Evolutionary conservation across 768 basidiomycete genomes (phyloP).

Genomic region (Rhizopogon vesiculosus): DNA sequence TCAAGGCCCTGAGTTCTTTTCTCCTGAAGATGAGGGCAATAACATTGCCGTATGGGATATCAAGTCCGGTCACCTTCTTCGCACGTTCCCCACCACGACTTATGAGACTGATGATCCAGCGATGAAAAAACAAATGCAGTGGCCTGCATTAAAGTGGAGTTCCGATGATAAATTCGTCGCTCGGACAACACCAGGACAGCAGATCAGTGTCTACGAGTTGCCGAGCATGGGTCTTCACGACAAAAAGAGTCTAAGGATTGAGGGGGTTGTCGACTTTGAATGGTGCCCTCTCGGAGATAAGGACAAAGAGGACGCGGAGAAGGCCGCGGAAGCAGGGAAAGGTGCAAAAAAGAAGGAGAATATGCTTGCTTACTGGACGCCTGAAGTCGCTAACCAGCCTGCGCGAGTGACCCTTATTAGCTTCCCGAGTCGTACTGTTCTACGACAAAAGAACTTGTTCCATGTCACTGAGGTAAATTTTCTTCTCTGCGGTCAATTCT

Average conservation of each 20-base stretch:
- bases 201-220: constrained; percentile 95
- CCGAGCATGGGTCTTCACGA: constrained; percentile 92
- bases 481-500: constrained; percentile 1
- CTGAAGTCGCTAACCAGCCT: constrained; percentile 94
- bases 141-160: constrained; percentile 97
- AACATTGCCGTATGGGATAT: constrained; percentile 98
- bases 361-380: constrained; percentile 96
- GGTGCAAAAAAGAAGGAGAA: constrained; percentile 76
- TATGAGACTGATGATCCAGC: constrained; percentile 53
- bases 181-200: constrained; percentile 81
- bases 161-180: constrained; percentile 94
- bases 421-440: constrained; percentile 77
- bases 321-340: constrained; percentile 36
- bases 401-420: constrained; percentile 91
- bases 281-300: constrained; percentile 95
- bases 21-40: constrained; percentile 94
- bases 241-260: constrained; percentile 96
- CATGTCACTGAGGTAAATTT: constrained; percentile 88
- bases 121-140: constrained; percentile 79
- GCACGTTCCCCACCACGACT: constrained; percentile 77
- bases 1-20: constrained; percentile 82
- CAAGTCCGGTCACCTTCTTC: constrained; percentile 86
- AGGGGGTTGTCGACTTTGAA: constrained; percentile 96
- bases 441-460: constrained; percentile 96
- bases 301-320: constrained; percentile 70